These are phyloP conservation scores for Lactifluus rugatus DNA, from an alignment of 768 basidiomycete genomes.

Conservation along the genomic window DNA sequence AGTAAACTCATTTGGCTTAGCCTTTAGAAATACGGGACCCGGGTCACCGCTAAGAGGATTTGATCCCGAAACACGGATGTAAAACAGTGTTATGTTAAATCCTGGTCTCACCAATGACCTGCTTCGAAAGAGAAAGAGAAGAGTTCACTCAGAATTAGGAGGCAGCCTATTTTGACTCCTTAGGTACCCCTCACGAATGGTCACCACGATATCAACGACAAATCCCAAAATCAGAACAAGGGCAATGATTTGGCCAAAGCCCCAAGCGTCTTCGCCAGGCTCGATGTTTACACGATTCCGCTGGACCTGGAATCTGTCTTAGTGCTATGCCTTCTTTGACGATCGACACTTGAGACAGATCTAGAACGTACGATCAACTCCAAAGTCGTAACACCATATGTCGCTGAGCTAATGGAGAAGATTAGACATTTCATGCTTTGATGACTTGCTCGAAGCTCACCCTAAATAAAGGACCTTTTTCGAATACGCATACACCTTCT, in stretches of 20 bases:
- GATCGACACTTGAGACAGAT: too few species aligned
- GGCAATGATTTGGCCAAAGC: conserved; percentile 10
- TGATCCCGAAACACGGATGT: too few species aligned
- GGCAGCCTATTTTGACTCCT: background rate
- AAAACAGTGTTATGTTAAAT: too few species aligned
- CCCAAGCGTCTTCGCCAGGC: conserved; percentile 1
- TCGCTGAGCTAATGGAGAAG: background rate
- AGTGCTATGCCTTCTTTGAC: background rate
- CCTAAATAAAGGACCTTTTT: background rate
- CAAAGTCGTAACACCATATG: conserved; percentile 1
- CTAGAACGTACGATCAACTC: conserved; percentile 3
- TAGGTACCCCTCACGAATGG: background rate
- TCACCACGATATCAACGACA: background rate
- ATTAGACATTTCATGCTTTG: background rate
- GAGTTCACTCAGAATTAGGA: too few species aligned
- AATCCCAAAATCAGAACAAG: background rate
- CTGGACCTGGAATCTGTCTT: background rate
- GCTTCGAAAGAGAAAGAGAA: too few species aligned
- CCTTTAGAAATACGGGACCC: background rate
- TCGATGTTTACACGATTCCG: background rate
- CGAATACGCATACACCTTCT: background rate
- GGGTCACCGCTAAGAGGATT: background rate
- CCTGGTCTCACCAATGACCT: too few species aligned
- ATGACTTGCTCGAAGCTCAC: background rate
- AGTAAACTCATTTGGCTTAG: too few species aligned